These are phyloP conservation scores for Beauveria medogensis DNA, from an alignment of 2,329 filamentous ascomycete species.

Conservation along the genomic window DNA sequence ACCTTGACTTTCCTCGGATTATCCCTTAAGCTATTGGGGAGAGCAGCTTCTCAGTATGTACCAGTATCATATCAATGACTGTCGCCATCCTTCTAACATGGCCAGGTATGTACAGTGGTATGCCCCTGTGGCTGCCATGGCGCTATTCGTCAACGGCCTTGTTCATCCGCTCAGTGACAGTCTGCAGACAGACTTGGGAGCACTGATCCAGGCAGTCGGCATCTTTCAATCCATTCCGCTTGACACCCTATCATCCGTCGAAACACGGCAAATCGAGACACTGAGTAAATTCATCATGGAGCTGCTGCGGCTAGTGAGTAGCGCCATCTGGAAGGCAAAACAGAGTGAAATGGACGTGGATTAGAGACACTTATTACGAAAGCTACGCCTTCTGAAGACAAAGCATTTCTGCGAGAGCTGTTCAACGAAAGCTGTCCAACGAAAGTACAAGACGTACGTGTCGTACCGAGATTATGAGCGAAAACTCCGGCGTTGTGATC, in stretches of 20 bases:
- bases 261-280: neutral
- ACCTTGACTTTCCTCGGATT: conserved; percentile 13
- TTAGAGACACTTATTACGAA: too few species aligned
- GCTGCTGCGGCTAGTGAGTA: conserved; percentile 7
- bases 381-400: too few species aligned
- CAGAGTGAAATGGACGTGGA: too few species aligned
- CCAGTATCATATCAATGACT: neutral
- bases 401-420: too few species aligned
- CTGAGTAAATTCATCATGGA: conserved; percentile 11
- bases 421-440: too few species aligned
- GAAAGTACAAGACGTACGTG: too few species aligned
- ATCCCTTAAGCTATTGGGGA: neutral
- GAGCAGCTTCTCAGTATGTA: neutral
- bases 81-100: neutral
- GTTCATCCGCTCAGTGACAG: conserved; percentile 1
- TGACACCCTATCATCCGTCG: neutral
- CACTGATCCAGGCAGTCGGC: neutral
- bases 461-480: too few species aligned
- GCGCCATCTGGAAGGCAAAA: conserved; percentile 10
- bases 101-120: conserved; percentile 10
- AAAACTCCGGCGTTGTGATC: too few species aligned
- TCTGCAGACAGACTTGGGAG: conserved; percentile 16
- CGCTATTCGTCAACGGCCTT: conserved; percentile 12
- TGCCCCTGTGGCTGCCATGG: conserved; percentile 11
- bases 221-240: conserved; percentile 3